Percentiles rank a stretch among this genome's conserved stretches.
Evolutionary conservation across 2,329 filamentous ascomycete genomes (phyloP).

Genomic region (Magnaporthales sp.): DNA sequence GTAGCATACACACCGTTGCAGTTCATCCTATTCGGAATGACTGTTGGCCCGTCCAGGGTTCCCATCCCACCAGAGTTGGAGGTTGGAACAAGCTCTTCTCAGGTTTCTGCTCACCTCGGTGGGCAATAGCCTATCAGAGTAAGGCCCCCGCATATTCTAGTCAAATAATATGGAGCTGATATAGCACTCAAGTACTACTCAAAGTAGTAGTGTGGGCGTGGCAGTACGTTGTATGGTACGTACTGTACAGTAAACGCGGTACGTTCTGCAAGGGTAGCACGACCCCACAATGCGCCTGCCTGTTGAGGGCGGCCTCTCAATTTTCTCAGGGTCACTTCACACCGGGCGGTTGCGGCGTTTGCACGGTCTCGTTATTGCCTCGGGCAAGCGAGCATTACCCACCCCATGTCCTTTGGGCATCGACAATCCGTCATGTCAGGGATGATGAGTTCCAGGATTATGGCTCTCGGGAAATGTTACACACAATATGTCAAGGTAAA

Average conservation of each 20-base stretch:
- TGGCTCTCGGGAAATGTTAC: background rate
- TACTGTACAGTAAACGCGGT: background rate
- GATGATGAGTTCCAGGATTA: background rate
- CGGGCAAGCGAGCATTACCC: background rate
- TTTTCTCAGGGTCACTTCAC: background rate
- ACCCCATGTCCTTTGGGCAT: background rate
- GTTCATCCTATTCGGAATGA: background rate
- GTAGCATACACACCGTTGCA: background rate
- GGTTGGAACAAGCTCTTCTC: background rate
- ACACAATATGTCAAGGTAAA: background rate
- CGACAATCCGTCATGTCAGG: background rate
- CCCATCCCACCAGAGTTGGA: background rate
- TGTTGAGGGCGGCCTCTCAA: background rate
- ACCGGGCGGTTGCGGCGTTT: background rate
- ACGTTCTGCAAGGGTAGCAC: background rate
- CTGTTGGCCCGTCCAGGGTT: background rate
- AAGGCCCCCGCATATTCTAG: background rate
- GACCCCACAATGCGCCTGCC: background rate
- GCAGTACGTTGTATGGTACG: background rate
- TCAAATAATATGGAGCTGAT: background rate
- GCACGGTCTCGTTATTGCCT: background rate
- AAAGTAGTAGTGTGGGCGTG: background rate
- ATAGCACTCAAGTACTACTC: background rate
- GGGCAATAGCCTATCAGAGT: background rate
- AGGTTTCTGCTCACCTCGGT: background rate